Base-by-base conservation (phyloP, 805 yeast genomes). In the Metschnikowia continentalis region DNA sequence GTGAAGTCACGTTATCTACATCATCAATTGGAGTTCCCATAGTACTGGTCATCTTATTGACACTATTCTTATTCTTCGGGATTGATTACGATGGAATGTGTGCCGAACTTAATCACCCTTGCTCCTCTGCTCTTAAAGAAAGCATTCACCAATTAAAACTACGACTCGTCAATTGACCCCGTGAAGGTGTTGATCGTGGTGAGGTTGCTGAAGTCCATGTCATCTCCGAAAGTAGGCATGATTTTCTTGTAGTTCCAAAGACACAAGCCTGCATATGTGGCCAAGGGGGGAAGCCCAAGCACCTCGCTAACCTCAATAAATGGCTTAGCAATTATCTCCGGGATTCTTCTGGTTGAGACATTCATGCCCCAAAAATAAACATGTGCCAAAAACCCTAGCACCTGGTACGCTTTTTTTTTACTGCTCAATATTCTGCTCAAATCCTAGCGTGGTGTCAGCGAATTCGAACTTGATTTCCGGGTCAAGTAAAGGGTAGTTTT, bases 61-160 rank as follows among this genome's bases (percentile, higher is more conserved):
- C n/a, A n/a, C n/a, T n/a, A n/a, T n/a, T n/a, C n/a, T n/a, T n/a
- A n/a, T n/a, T n/a, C n/a, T n/a, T n/a, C n/a, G n/a, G n/a, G n/a
- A n/a, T n/a, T n/a, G n/a, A n/a, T n/a, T n/a, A n/a, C n/a, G n/a
- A n/a, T n/a, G n/a, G n/a, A n/a, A n/a, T 81, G 80, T 49, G 89
- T 64, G 1, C 96, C 96, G 22, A 78, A 69, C 2, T 75, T 74
- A 38, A 91, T 70, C 50, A 89, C 81, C 11, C 79, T 76, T 0
- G 94, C 92, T 39, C 97, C 96, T 53, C 78, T 81, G 58, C 81
- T 78, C 68, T 91, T 97, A 61, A 92, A 88, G 56, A 82, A 88
- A 1, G 90, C 92, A 61, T 94, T 84, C 10, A 91, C 92, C 52
- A 90, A 72, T 66, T 89, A 91, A 66, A 91, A 91, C 98, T 97